Percentiles rank a stretch among this genome's conserved stretches.
Evolutionary conservation across 1,139 yeast genomes (phyloP).

Genomic region (Komagataea norvegica): DNA sequence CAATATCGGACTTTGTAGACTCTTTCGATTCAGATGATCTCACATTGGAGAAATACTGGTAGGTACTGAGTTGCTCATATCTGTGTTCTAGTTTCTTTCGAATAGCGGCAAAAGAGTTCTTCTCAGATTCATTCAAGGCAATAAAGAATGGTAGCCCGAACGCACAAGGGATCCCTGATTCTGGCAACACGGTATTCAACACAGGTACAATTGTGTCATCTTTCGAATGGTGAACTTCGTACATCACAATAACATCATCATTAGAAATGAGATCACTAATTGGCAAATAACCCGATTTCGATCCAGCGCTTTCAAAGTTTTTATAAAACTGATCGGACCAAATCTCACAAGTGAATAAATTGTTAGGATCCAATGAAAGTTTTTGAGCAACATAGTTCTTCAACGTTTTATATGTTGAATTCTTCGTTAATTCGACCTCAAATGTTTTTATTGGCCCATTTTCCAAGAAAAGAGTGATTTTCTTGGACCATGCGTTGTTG

Average conservation of each 20-base stretch:
- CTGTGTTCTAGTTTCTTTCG: slow-evolving; percentile 48
- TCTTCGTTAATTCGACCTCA: slow-evolving; percentile 69
- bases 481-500: slow-evolving; percentile 66
- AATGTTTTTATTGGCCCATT: slow-evolving; percentile 45
- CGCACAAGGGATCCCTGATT: slow-evolving; percentile 34
- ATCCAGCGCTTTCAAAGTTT: slow-evolving; percentile 59
- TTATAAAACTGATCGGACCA: slow-evolving; percentile 66
- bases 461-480: slow-evolving; percentile 58
- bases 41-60: slow-evolving; percentile 22
- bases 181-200: slow-evolving; percentile 47
- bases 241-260: slow-evolving; percentile 62
- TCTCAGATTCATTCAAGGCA: slow-evolving; percentile 45
- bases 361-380: slow-evolving; percentile 38
- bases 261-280: slow-evolving; percentile 63
- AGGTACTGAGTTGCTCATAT: slow-evolving; percentile 39
- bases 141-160: slow-evolving; percentile 80
- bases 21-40: slow-evolving; percentile 24
- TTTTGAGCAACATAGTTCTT: slow-evolving; percentile 55
- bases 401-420: slow-evolving; percentile 62
- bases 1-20: too few species aligned
- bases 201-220: slow-evolving; percentile 64
- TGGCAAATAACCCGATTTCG: slow-evolving; percentile 56
- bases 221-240: slow-evolving; percentile 47
- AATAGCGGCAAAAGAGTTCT: slow-evolving; percentile 49
- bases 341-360: slow-evolving; percentile 63